phyloP scores from a whole-genome alignment of 305 asterid genomes.

The Plantago coronopus region DNA sequence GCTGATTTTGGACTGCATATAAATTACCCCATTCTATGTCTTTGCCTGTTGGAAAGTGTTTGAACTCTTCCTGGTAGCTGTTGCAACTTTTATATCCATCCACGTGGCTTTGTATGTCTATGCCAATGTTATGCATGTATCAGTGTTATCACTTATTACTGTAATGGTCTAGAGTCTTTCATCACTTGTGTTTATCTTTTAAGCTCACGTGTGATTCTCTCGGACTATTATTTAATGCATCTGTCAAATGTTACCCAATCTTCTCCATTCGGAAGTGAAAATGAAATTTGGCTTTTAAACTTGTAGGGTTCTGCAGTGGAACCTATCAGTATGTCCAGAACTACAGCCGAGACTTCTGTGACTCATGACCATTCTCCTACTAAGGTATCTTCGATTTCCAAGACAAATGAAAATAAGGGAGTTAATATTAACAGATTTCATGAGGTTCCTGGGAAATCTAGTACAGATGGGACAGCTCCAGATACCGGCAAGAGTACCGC shows the following conservation, averaged over 20 bases:
- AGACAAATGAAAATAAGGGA: conserved; percentile 98
- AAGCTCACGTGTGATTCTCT: no score
- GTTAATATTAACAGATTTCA: conserved; percentile 93
- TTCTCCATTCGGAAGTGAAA: conserved; percentile 9
- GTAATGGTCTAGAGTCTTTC: not conserved
- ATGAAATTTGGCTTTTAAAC: conserved; percentile 18
- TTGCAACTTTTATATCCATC: no score
- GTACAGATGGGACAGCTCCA: conserved; percentile 91
- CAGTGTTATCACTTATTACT: no score
- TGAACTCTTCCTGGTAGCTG: no score
- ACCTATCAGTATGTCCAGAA: conserved; percentile 36
- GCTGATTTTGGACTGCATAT: no score
- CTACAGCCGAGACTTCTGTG: conserved; percentile 36
- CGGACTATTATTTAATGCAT: conserved; percentile 1
- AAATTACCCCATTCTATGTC: no score
- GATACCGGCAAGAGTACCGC: conserved; percentile 68
- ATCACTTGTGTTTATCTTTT: not conserved
- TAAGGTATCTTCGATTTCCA: conserved; percentile 92
- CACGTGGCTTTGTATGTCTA: no score
- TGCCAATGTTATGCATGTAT: not conserved
- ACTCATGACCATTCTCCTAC: conserved; percentile 47
- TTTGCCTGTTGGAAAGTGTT: no score
- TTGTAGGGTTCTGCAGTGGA: conserved; percentile 63
- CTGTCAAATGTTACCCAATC: not conserved
- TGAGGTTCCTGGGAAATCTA: conserved; percentile 99